phyloP scores from a whole-genome alignment of 805 yeast genomes.

The Starmerella lactis-condensi region DNA sequence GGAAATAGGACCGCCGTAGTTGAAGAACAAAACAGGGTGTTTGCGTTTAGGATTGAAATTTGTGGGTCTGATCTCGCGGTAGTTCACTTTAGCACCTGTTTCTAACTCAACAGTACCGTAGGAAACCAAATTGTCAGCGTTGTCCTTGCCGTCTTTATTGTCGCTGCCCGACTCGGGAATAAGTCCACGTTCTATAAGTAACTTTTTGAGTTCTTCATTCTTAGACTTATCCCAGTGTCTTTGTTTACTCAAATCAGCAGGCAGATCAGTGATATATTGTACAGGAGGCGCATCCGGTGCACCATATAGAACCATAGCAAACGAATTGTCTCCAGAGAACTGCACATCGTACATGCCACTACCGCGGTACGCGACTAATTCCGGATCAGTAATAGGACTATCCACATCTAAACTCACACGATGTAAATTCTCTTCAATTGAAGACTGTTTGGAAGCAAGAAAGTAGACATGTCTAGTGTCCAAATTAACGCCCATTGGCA shows the following conservation, averaged over 20 bases:
- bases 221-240: constrained; percentile 21
- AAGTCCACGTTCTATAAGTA: constrained; percentile 20
- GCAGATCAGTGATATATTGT: constrained; percentile 50
- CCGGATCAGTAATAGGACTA: constrained; percentile 19
- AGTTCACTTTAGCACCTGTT: constrained; percentile 30
- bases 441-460: constrained; percentile 54
- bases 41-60: constrained; percentile 39
- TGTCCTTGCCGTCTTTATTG: too few relatives aligned
- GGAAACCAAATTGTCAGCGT: constrained; percentile 27
- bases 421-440: constrained; percentile 72
- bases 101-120: constrained; percentile 31
- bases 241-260: constrained; percentile 18
- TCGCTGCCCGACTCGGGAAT: constrained; percentile 31
- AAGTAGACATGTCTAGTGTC: constrained; percentile 41
- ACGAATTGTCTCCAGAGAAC: constrained; percentile 66
- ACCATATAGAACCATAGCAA: constrained; percentile 50
- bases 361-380: constrained; percentile 33
- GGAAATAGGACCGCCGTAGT: constrained; percentile 92
- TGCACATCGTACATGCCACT: constrained; percentile 55
- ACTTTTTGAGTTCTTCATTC: constrained; percentile 18
- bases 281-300: constrained; percentile 57
- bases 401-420: constrained; percentile 39
- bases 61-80: constrained; percentile 60
- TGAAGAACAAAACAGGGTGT: constrained; percentile 76
- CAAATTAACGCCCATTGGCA: constrained; percentile 31